Percentiles rank a stretch among this genome's conserved stretches.
These are phyloP conservation scores for Lodderomyces orthopsilosis DNA, from an alignment of 1,139 yeast genomes.

Conservation along the genomic window DNA sequence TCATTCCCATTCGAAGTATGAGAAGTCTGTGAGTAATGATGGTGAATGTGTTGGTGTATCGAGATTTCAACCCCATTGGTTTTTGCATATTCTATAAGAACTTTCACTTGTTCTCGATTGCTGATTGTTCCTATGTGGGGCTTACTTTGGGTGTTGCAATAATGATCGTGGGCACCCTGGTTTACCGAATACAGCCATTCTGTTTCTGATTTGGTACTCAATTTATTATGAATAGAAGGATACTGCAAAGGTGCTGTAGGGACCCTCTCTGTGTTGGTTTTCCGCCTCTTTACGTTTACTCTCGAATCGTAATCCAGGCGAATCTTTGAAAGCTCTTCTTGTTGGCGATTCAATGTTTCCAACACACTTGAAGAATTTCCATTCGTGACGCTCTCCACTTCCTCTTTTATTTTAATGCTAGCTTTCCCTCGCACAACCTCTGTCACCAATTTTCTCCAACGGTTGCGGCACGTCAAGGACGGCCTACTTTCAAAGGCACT, in stretches of 20 bases:
- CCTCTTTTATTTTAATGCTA: conserved; percentile 29
- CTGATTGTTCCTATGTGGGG: conserved; percentile 45
- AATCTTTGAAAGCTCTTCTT: conserved; percentile 12
- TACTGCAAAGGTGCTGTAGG: neutral
- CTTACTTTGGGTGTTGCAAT: neutral
- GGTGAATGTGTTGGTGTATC: conserved; percentile 83
- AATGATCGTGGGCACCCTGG: neutral
- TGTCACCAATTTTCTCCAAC: conserved; percentile 87
- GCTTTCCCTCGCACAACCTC: conserved; percentile 67
- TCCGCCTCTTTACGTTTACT: conserved; percentile 5
- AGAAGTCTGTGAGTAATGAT: conserved; percentile 39
- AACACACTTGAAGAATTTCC: conserved; percentile 16
- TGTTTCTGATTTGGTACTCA: neutral
- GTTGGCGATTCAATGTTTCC: conserved; percentile 14
- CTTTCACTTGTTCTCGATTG: conserved; percentile 52
- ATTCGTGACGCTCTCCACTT: conserved; percentile 35
- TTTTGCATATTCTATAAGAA: conserved; percentile 61
- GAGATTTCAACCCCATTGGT: conserved; percentile 59
- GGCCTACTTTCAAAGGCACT: conserved; percentile 74
- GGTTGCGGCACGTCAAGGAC: conserved; percentile 82
- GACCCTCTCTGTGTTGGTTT: neutral
- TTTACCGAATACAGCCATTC: conserved; percentile 4
- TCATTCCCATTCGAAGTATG: conserved; percentile 2
- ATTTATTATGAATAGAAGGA: neutral
- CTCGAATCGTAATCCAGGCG: conserved; percentile 5